phyloP scores from a whole-genome alignment of 352 stramenopile species.

The Phytophthora foliorum region DNA sequence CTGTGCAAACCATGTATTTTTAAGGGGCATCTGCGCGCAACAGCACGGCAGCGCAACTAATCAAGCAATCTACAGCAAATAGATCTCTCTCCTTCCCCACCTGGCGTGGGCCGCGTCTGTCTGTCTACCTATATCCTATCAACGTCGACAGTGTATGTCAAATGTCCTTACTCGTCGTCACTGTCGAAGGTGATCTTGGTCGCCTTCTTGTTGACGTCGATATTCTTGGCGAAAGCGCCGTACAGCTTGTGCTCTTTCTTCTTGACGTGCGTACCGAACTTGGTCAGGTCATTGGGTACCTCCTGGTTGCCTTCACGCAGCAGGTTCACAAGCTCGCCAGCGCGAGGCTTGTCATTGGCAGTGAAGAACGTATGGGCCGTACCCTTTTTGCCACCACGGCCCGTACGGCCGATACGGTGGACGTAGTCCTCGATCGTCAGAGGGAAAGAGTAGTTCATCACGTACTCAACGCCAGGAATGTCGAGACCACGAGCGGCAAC shows the following conservation, averaged over 20 bases:
- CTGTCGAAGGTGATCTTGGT: conserved; percentile 98
- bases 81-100: conserved; percentile 10
- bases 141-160: conserved; percentile 24
- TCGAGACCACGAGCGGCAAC: conserved; percentile 97
- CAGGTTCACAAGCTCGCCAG: conserved; percentile 97
- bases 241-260: conserved; percentile 99
- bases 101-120: background rate
- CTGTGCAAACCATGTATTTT: conserved; percentile 36
- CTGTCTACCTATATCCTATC: conserved; percentile 36
- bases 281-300: conserved; percentile 95
- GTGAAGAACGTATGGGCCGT: conserved; percentile 99
- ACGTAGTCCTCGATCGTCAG: conserved; percentile 99
- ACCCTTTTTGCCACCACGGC: conserved; percentile 95
- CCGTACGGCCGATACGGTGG: conserved; percentile 95
- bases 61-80: conserved; percentile 44
- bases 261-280: conserved; percentile 99
- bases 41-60: conserved; percentile 28
- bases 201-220: conserved; percentile 96
- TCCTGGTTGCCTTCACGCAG: conserved; percentile 94
- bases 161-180: conserved; percentile 62
- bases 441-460: conserved; percentile 98
- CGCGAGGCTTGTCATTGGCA: conserved; percentile 96
- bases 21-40: conserved; percentile 11
- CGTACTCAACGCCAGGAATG: conserved; percentile 97
- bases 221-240: conserved; percentile 96